These are phyloP conservation scores for Leptomonas seymouri DNA, from an alignment of 208 protist species.

Conservation along the genomic window DNA sequence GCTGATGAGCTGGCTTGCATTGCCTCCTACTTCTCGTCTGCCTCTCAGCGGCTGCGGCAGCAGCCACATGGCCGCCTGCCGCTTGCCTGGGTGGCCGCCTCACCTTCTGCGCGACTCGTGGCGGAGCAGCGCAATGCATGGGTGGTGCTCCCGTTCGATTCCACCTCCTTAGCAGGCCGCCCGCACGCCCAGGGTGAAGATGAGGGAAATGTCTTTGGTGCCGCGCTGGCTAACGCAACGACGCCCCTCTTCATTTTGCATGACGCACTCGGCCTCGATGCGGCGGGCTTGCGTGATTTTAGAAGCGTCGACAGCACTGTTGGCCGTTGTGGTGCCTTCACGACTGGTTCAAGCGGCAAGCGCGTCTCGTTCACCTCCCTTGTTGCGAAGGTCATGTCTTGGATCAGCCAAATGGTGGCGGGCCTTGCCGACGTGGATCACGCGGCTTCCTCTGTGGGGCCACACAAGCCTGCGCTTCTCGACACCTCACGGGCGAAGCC, in stretches of 20 bases:
- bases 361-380: neutral
- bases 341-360: neutral
- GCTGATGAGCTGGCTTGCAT: slow-evolving; percentile 20
- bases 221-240: slow-evolving; percentile 38
- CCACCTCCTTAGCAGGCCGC: slow-evolving; percentile 1
- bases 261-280: slow-evolving; percentile 13
- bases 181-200: neutral
- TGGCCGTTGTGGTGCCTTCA: too few relatives aligned
- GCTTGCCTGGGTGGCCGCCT: slow-evolving; percentile 42
- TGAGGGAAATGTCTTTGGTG: slow-evolving; percentile 22
- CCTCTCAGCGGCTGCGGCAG: slow-evolving; percentile 16
- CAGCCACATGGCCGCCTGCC: slow-evolving; percentile 34
- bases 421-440: slow-evolving; percentile 28
- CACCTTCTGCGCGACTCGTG: slow-evolving; percentile 43
- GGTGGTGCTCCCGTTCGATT: slow-evolving; percentile 37
- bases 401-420: slow-evolving; percentile 14
- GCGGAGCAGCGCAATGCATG: slow-evolving; percentile 46
- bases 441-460: slow-evolving; percentile 3
- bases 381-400: slow-evolving; percentile 9
- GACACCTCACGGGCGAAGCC: slow-evolving; percentile 12
- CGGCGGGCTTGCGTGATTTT: neutral
- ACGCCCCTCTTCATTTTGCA: slow-evolving; percentile 24
- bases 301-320: neutral
- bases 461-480: neutral
- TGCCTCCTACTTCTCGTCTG: slow-evolving; percentile 24